Conservation (phyloP, 805 yeast species). For the Kazachstania kunashirensis region DNA sequence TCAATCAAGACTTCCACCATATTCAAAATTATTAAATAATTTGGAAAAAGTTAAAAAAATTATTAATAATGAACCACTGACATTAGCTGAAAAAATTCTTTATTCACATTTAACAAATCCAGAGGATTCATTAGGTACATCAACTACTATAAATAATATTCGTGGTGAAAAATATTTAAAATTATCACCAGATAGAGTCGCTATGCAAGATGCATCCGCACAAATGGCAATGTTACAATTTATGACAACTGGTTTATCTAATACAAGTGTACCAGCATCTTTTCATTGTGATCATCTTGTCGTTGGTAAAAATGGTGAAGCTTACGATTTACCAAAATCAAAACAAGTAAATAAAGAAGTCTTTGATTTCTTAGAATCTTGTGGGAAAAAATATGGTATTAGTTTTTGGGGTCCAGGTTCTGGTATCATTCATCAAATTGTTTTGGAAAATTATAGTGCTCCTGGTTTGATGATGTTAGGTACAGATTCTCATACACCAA, state of each 20-base stretch:
- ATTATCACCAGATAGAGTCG: conserved; percentile 93
- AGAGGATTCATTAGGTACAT: conserved; percentile 58
- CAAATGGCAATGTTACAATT: conserved; percentile 98
- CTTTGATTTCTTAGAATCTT: conserved; percentile 84
- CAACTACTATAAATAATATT: conserved; percentile 33
- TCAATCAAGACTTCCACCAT: conserved; percentile 77
- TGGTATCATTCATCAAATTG: conserved; percentile 97
- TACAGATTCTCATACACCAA: conserved; percentile 97
- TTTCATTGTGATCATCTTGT: conserved; percentile 98
- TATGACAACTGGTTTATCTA: conserved; percentile 89
- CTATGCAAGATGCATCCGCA: conserved; percentile 99
- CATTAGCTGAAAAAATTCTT: conserved; percentile 88
- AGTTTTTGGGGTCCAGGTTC: conserved; percentile 99
- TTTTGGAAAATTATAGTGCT: conserved; percentile 89
- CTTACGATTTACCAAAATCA: conserved; percentile 69
- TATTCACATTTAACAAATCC: conserved; percentile 90
- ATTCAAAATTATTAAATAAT: conserved; percentile 59
- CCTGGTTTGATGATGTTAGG: conserved; percentile 98
- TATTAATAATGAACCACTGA: conserved; percentile 64
- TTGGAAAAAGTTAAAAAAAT: conserved; percentile 54
- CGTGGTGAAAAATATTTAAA: conserved; percentile 89
- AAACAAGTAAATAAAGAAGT: conserved; percentile 87
- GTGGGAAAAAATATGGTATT: conserved; percentile 91
- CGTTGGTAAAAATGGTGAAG: conserved; percentile 92
- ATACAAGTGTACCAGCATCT: conserved; percentile 87